Conservation (phyloP, 1,284 basidiomycete species). For the Ustanciosporium gigantosporum region DNA sequence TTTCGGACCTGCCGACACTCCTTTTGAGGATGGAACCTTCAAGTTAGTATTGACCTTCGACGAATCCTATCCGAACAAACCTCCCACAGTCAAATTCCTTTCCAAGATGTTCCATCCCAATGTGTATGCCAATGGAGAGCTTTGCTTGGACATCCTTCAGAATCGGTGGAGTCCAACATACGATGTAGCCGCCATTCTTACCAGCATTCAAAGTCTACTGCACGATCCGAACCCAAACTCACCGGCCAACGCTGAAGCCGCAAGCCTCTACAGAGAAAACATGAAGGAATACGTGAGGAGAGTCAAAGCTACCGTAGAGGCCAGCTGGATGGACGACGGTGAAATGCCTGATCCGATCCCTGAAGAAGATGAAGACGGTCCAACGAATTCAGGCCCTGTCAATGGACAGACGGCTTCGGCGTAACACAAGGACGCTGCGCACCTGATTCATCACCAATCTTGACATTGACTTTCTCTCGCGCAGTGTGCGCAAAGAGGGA, state of each 20-base stretch:
- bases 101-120: constrained; percentile 99
- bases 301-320: constrained; percentile 71
- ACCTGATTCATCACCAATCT: too few species aligned
- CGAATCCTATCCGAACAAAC: constrained; percentile 97
- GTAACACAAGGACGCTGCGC: too few species aligned
- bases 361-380: constrained; percentile 24
- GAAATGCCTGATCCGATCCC: constrained; percentile 25
- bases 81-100: constrained; percentile 93
- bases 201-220: constrained; percentile 88
- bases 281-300: constrained; percentile 96
- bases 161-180: constrained; percentile 98
- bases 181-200: constrained; percentile 96
- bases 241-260: constrained; percentile 96
- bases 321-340: constrained; percentile 60
- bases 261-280: constrained; percentile 92
- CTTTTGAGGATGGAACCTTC: constrained; percentile 98
- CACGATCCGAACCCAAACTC: constrained; percentile 95
- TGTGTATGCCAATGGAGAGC: constrained; percentile 95
- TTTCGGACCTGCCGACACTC: constrained; percentile 96
- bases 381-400: too few species aligned
- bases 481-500: too few species aligned
- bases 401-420: too few species aligned
- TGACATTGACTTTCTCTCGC: too few species aligned
- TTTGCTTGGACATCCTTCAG: constrained; percentile 96
- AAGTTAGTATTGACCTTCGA: constrained; percentile 92